Percentiles rank a stretch among this genome's conserved stretches.
Conservation (phyloP, 805 yeast genomes). For the Cyberlindnera subsufficiens region DNA sequence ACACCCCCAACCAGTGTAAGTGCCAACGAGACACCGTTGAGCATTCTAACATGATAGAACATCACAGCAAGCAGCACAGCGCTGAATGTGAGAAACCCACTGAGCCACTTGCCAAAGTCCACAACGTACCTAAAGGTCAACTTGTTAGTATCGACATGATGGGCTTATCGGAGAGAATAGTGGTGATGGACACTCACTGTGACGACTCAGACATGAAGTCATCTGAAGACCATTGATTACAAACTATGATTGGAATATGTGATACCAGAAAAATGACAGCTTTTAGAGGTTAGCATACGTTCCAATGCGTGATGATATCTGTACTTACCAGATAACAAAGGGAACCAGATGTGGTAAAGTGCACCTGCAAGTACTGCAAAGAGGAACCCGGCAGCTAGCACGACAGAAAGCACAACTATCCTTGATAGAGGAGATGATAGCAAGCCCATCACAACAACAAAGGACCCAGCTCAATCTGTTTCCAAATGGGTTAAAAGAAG, state of each 20-base stretch:
- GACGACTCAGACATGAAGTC: constrained; percentile 48
- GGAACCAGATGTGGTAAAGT: constrained; percentile 73
- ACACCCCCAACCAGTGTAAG: constrained; percentile 66
- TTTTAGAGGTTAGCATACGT: constrained; percentile 6
- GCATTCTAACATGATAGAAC: constrained; percentile 56
- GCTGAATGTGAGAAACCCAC: constrained; percentile 58
- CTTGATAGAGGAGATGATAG: constrained; percentile 50
- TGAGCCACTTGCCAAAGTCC: constrained; percentile 63
- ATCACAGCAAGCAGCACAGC: constrained; percentile 59
- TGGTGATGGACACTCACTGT: constrained; percentile 23
- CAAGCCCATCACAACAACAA: constrained; percentile 2
- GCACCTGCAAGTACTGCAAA: constrained; percentile 72
- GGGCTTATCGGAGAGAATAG: neutral
- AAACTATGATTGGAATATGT: constrained; percentile 51
- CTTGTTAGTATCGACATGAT: constrained; percentile 7
- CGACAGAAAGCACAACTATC: constrained; percentile 67
- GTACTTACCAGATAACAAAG: constrained; percentile 49
- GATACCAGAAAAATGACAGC: constrained; percentile 47
- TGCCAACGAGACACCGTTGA: constrained; percentile 49
- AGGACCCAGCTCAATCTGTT: too few species aligned
- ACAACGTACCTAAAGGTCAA: constrained; percentile 34
- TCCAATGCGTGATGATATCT: neutral
- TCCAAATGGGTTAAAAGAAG: too few species aligned
- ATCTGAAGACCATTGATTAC: constrained; percentile 39
- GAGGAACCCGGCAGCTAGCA: constrained; percentile 73